phyloP scores from a whole-genome alignment of 1,284 basidiomycete species.

The Erythrobasidium hasegawianum region DNA sequence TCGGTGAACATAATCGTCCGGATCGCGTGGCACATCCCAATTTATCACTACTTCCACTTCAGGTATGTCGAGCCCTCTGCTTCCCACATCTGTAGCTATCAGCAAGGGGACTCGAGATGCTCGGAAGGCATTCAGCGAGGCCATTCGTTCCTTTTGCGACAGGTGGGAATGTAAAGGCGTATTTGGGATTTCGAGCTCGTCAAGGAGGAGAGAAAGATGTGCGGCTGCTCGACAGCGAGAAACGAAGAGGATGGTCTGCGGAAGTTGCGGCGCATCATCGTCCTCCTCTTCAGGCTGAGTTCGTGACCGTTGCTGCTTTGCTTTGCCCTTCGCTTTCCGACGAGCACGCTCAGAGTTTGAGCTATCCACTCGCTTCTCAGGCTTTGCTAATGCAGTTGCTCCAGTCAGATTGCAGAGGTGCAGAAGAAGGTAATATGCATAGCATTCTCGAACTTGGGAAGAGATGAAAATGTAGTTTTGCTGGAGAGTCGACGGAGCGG shows the following conservation, averaged over 20 bases:
- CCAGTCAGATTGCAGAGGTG: slow-evolving; percentile 55
- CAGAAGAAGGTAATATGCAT: slow-evolving; percentile 84
- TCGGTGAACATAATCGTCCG: slow-evolving; percentile 59
- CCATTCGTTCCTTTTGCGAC: slow-evolving; percentile 80
- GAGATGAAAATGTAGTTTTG: slow-evolving; percentile 92
- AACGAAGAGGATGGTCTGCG: slow-evolving; percentile 92
- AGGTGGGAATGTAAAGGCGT: slow-evolving; percentile 90
- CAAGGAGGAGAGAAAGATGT: slow-evolving; percentile 75
- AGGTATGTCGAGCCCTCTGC: slow-evolving; percentile 93
- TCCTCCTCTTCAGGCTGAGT: slow-evolving; percentile 52
- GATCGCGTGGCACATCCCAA: slow-evolving; percentile 91
- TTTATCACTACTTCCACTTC: slow-evolving; percentile 98
- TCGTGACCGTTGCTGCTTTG: slow-evolving; percentile 41
- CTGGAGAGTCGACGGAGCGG: slow-evolving; percentile 76
- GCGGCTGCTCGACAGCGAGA: slow-evolving; percentile 81
- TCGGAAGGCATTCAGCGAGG: slow-evolving; percentile 80
- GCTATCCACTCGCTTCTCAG: slow-evolving; percentile 30
- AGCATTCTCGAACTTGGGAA: slow-evolving; percentile 88
- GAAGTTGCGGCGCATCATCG: slow-evolving; percentile 60
- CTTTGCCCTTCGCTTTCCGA: slow-evolving; percentile 9
- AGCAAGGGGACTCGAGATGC: slow-evolving; percentile 83
- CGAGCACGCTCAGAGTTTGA: slow-evolving; percentile 1
- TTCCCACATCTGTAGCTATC: slow-evolving; percentile 91
- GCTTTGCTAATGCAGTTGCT: slow-evolving; percentile 36
- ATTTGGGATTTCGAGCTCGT: slow-evolving; percentile 73